Base-by-base conservation (phyloP, 1,139 yeast species). In the Scheffersomyces parashehatae region DNA sequence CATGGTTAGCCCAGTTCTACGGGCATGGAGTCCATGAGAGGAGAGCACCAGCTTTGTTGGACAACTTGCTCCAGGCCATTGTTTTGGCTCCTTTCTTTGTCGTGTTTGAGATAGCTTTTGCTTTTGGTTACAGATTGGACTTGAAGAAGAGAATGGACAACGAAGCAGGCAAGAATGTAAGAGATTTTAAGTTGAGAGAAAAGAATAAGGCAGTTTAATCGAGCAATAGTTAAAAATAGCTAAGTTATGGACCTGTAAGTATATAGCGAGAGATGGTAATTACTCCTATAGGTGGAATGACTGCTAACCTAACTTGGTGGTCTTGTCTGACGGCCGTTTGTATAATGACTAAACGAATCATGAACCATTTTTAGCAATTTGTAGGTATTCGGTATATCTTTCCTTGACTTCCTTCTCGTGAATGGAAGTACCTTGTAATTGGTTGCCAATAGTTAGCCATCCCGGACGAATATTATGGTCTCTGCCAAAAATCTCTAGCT, bases 61-160 rank as follows among this genome's bases (percentile, higher is more conserved):
- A 90, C 57, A 91, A 85, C 58, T 68, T 89, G 41, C 67, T 85
- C 10, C 97, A 90, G 59, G 95, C 97, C 1, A 62, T 93, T 29
- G 91, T 91, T 0, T 73, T 90, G 53, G 98, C 98, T 0, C 98
- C 98, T 2, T 89, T 81, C 56, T 91, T 93, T 60, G 96, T 90
- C 9, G 70, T 84, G 10, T 88, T 84, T 63, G 98, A 93, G 61
- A 57, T 85, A 4, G 77, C 88, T 9, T 88, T 88, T 57, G 64
- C 71, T 49, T 55, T 83, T 7, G 97, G 97, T 0, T 76, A 68
- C 55, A 75, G 80, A 53, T 65, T 58, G 36, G 82, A 79, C 33
- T 65, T 88, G 49, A 73, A 83, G 55, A 68, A 70, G 49, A 54
- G 67, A 28, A 80, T 87, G 75, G 80, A 83, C 60, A 68, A 64